These are phyloP conservation scores for Tephrocybe rancida DNA, from an alignment of 768 basidiomycete genomes.

Conservation along the genomic window DNA sequence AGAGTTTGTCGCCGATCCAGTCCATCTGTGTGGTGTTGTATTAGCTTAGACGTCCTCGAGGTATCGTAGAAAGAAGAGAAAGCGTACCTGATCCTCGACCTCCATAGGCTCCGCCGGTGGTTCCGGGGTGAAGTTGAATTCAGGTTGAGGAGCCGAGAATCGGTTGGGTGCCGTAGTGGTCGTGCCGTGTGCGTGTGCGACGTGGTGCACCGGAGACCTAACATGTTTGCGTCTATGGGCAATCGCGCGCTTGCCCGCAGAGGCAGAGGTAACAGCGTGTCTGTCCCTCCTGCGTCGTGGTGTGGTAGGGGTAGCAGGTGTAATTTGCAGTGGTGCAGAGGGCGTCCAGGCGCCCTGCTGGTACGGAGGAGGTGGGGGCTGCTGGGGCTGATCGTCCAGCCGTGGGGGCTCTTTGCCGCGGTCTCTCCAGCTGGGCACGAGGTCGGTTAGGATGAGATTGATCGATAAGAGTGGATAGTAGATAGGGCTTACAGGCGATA, in stretches of 20 bases:
- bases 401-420: slow-evolving; percentile 54
- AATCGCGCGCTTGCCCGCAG: slow-evolving; percentile 33
- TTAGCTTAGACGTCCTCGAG: background rate
- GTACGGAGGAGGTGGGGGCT: slow-evolving; percentile 63
- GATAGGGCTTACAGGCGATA: slow-evolving; percentile 79
- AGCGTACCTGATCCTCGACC: slow-evolving; percentile 49
- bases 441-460: slow-evolving; percentile 5
- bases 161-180: background rate
- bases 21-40: slow-evolving; percentile 59
- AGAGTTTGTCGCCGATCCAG: slow-evolving; percentile 76
- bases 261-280: background rate
- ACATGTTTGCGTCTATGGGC: slow-evolving; percentile 35
- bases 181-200: slow-evolving; percentile 17
- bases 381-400: slow-evolving; percentile 25
- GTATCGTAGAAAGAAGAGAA: background rate
- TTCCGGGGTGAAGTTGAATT: slow-evolving; percentile 40
- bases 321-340: slow-evolving; percentile 15
- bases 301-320: slow-evolving; percentile 35
- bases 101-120: slow-evolving; percentile 26
- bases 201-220: slow-evolving; percentile 23
- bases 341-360: slow-evolving; percentile 61
- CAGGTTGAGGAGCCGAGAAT: slow-evolving; percentile 36
- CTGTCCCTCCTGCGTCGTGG: slow-evolving; percentile 21
- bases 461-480: background rate
- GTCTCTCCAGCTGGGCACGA: slow-evolving; percentile 66